These are phyloP conservation scores for Rhodotorula glutinis DNA, from an alignment of 1,284 basidiomycete genomes.

Conservation along the genomic window DNA sequence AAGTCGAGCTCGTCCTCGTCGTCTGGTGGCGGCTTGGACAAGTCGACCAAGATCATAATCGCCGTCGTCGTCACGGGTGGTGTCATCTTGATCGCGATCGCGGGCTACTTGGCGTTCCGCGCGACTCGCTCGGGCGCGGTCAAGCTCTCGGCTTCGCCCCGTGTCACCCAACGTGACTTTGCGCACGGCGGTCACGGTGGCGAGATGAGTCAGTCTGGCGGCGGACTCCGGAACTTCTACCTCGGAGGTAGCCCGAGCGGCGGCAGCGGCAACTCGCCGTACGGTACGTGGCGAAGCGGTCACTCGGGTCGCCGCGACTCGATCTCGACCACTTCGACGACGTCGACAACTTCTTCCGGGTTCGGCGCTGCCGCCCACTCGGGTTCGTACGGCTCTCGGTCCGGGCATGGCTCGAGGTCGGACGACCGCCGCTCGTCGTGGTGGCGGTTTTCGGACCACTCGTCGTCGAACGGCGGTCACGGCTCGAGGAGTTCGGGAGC, in stretches of 20 bases:
- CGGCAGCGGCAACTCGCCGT: conserved; percentile 1
- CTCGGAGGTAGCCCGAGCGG: conserved; percentile 19
- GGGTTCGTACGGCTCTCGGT: conserved; percentile 2
- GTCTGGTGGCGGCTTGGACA: conserved; percentile 5
- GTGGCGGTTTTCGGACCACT: conserved; percentile 34
- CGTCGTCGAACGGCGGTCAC: conserved; percentile 19
- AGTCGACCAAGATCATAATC: conserved; percentile 39
- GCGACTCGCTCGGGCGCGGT: conserved; percentile 36
- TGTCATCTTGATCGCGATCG: conserved; percentile 32
- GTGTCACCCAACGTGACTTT: conserved; percentile 6
- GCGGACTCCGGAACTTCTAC: conserved; percentile 24
- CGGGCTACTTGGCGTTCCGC: conserved; percentile 35
- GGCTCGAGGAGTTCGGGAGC: conserved; percentile 2
- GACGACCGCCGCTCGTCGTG: conserved; percentile 27
- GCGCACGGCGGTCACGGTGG: not conserved
- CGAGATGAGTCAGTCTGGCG: conserved; percentile 3
- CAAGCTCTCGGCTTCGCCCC: conserved; percentile 12
- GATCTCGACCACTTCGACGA: conserved; percentile 27
- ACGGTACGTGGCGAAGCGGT: conserved; percentile 3
- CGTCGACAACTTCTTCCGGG: conserved; percentile 13
- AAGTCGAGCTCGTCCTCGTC: not conserved
- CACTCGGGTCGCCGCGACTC: conserved; percentile 14
- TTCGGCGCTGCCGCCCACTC: too few species aligned
- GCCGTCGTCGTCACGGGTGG: conserved; percentile 38
- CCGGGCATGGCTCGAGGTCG: not conserved